Base-by-base conservation (phyloP, 352 stramenopile genomes). In the Phytophthora lateralis region DNA sequence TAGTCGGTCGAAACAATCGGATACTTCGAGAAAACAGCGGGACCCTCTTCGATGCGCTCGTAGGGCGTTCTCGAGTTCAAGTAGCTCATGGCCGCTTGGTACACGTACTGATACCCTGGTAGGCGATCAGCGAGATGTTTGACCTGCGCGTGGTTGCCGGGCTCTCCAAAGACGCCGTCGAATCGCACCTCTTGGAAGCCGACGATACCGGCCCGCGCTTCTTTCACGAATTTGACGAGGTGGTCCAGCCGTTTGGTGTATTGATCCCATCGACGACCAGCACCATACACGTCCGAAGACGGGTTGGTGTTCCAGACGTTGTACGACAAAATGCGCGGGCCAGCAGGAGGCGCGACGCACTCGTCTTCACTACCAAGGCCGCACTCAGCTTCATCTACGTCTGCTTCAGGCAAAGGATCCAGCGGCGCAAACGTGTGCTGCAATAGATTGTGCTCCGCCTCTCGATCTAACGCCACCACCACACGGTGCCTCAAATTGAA, bases 271-370 rank as follows among this genome's bases (percentile, higher is more conserved):
- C 89, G 82, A 26, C 70, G 68, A 6, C 51, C 30, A 42, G 63
- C 51, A 38, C 82, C 85, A 52, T 91, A 90, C 24, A 92, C 78
- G 24, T 89, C 73, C 0, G 61, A 73, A 0, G 85, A 86, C 4
- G 89, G 89, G 50, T 96, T 97, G 10, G 87, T 95, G 69, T 95
- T 96, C 89, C 89, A 97, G 11, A 96, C 79, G 39, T 97, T 97
- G 73, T 91, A 97, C 41, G 87, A 89, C 30, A 95, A 62, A 29
- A 96, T 94, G 18, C 85, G 75, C 11, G 85, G 84, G 0, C 54
- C 66, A 9, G 39, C 55, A 42, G 42, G 42, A 37, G 34, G 45
- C 34, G 37, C 42, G 6, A 26, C 42, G 34, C 66, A 71, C 27
- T 68, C 57, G 11, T 51, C 34, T 45, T 68, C 59, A 18, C 43